Evolutionary conservation across 441 rosid species (phyloP).

Genomic region (Lagerstroemia fauriei): DNA sequence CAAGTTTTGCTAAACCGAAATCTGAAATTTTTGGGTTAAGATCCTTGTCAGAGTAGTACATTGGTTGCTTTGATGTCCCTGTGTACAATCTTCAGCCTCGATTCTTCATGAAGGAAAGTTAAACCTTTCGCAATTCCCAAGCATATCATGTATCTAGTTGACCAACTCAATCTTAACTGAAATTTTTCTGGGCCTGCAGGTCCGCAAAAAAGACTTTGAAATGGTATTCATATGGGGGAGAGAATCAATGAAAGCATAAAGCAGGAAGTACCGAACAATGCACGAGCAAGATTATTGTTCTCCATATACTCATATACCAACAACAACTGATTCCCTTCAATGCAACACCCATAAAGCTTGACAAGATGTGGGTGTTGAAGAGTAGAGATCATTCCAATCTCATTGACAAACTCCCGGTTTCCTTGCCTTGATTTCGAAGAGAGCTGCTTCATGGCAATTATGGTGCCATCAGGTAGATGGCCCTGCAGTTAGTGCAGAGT

Average conservation of each 20-base stretch:
- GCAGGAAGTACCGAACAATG: conserved; percentile 46
- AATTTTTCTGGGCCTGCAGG: conserved; percentile 33
- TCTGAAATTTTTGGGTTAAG: conserved; percentile 42
- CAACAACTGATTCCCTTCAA: conserved; percentile 47
- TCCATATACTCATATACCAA: conserved; percentile 56
- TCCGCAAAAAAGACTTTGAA: background rate
- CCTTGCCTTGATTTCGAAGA: background rate
- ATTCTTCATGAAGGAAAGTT: conserved; percentile 81
- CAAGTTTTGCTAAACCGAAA: conserved; percentile 49
- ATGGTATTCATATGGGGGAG: background rate
- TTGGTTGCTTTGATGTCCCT: conserved; percentile 81
- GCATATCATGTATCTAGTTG: conserved; percentile 59
- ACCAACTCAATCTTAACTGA: conserved; percentile 56
- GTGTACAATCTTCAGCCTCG: conserved; percentile 78
- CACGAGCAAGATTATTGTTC: conserved; percentile 53
- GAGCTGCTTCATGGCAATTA: conserved; percentile 7
- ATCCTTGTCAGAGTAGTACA: conserved; percentile 70
- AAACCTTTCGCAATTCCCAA: conserved; percentile 70
- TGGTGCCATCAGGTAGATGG: conserved; percentile 1
- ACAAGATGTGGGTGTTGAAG: conserved; percentile 27
- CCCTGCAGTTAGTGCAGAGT: background rate
- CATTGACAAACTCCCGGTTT: conserved; percentile 29
- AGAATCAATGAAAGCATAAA: background rate
- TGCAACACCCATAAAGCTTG: conserved; percentile 49
- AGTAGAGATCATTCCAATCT: conserved; percentile 51